Conservation (phyloP, 2,329 filamentous ascomycete species). For the Myriosclerotinia curreyana region DNA sequence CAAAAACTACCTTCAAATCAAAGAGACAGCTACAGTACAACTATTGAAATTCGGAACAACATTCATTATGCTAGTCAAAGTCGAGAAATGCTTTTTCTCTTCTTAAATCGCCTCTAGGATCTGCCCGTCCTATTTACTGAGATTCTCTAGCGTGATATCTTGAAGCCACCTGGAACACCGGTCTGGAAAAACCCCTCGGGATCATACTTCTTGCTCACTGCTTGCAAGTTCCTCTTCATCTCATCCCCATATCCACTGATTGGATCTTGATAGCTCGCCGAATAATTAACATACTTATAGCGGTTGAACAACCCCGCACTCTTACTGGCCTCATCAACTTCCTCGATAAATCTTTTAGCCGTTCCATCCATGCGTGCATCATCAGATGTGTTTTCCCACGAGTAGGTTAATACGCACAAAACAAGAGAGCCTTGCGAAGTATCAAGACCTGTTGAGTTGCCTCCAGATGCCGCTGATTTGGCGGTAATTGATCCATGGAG, state of each 20-base stretch:
- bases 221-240: constrained; percentile 1
- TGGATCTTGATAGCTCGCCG: background rate
- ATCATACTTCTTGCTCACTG: constrained; percentile 17
- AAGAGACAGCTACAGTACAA: too few species aligned
- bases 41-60: too few species aligned
- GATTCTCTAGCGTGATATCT: background rate
- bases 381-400: background rate
- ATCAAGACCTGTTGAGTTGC: constrained; percentile 8
- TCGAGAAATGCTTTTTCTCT: too few species aligned
- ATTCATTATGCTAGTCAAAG: too few species aligned
- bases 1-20: too few species aligned
- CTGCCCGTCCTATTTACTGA: background rate
- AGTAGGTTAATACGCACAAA: background rate
- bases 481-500: background rate
- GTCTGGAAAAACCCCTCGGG: constrained; percentile 13
- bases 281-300: constrained; percentile 13
- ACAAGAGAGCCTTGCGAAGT: constrained; percentile 2
- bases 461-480: background rate
- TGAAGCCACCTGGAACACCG: constrained; percentile 6
- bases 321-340: background rate
- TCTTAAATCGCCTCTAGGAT: too few species aligned
- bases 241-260: background rate
- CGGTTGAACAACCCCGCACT: background rate
- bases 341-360: background rate
- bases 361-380: background rate